Evolutionary conservation across 257 asterid species (phyloP).

Genomic region (Ophiorrhiza pumila): DNA sequence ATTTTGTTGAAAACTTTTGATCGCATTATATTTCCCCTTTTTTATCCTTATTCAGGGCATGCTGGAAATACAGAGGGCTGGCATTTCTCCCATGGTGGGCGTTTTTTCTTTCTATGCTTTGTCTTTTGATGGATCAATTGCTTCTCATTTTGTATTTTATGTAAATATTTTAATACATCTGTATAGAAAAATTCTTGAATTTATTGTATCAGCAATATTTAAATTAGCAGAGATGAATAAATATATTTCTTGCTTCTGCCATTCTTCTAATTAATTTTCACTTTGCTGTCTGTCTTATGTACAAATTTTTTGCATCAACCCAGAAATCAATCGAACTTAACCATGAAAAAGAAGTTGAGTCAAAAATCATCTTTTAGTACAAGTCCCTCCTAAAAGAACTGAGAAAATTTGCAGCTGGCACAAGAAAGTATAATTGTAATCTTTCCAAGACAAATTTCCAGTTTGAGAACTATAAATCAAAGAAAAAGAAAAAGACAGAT

Average conservation of each 20-base stretch:
- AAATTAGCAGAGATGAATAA: conserved; percentile 37
- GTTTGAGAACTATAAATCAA: background rate
- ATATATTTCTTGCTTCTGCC: conserved; percentile 11
- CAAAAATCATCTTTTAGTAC: background rate
- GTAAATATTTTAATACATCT: conserved; percentile 59
- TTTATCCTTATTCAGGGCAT: conserved; percentile 28
- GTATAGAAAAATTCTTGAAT: conserved; percentile 50
- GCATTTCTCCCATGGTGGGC: conserved; percentile 29
- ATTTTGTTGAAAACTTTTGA: conserved; percentile 2
- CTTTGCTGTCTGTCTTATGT: background rate
- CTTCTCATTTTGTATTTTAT: conserved; percentile 21
- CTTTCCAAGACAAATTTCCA: background rate
- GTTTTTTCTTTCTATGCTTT: conserved; percentile 1
- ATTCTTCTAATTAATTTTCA: background rate
- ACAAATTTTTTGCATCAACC: background rate
- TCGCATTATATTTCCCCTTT: conserved; percentile 19
- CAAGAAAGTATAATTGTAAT: background rate
- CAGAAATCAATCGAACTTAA: background rate
- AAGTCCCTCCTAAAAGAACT: background rate
- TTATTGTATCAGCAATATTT: conserved; percentile 38
- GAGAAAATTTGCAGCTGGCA: background rate
- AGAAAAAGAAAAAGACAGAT: background rate
- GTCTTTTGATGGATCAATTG: conserved; percentile 20
- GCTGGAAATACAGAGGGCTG: conserved; percentile 42
- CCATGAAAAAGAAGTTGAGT: background rate